Evolutionary conservation across 1,284 basidiomycete genomes (phyloP).

Genomic region (Fomitopsis pinicola): DNA sequence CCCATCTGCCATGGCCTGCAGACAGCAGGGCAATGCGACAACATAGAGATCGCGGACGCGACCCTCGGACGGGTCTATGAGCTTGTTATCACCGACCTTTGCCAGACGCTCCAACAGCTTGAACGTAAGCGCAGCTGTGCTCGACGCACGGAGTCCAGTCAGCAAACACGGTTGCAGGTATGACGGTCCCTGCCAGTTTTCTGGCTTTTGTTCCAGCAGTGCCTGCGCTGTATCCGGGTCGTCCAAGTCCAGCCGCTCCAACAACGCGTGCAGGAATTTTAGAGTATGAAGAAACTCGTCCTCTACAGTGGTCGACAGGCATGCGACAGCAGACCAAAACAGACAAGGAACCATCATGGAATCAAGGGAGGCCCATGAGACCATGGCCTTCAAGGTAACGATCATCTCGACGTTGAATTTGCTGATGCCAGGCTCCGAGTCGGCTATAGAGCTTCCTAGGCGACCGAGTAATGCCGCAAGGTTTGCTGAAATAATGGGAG

Average conservation of each 20-base stretch:
- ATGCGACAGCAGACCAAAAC: slow-evolving; percentile 86
- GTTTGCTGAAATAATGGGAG: slow-evolving; percentile 67
- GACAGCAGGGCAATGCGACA: slow-evolving; percentile 84
- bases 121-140: slow-evolving; percentile 67
- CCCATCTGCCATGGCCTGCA: slow-evolving; percentile 73
- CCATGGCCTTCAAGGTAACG: slow-evolving; percentile 70
- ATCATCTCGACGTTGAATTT: slow-evolving; percentile 84
- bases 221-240: slow-evolving; percentile 60
- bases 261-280: slow-evolving; percentile 62
- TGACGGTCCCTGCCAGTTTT: slow-evolving; percentile 67
- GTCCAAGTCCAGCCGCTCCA: slow-evolving; percentile 74
- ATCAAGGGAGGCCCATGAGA: slow-evolving; percentile 54
- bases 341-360: slow-evolving; percentile 72
- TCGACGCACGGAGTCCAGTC: slow-evolving; percentile 78
- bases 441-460: slow-evolving; percentile 82
- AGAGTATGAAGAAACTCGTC: slow-evolving; percentile 75
- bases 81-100: slow-evolving; percentile 55
- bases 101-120: slow-evolving; percentile 66
- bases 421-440: slow-evolving; percentile 72
- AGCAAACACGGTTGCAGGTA: slow-evolving; percentile 76
- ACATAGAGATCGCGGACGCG: slow-evolving; percentile 85
- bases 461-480: slow-evolving; percentile 81
- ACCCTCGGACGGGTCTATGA: slow-evolving; percentile 72
- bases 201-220: slow-evolving; percentile 65
- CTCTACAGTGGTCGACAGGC: slow-evolving; percentile 81